Percentiles rank a stretch among this genome's conserved stretches.
Conservation (phyloP, 768 basidiomycete species). For the Lactarius trivialis region DNA sequence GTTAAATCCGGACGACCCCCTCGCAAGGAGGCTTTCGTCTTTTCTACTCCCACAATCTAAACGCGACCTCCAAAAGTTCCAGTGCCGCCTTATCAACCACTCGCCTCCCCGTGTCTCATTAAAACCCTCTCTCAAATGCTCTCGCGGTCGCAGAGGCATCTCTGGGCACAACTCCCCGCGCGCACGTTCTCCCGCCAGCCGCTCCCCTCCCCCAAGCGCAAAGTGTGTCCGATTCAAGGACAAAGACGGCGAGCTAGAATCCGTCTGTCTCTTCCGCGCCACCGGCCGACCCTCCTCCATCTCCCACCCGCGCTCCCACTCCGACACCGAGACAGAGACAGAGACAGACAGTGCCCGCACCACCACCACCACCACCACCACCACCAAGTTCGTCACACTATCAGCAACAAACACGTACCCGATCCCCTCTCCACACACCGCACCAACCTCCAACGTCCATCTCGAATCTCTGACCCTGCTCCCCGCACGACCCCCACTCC, state of each 20-base stretch:
- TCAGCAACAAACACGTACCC: neutral
- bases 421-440: neutral
- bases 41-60: neutral
- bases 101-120: neutral
- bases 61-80: neutral
- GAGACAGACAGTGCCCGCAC: neutral
- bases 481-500: constrained; percentile 2
- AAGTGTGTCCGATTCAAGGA: constrained; percentile 13
- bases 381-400: neutral
- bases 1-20: neutral
- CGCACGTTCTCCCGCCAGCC: neutral
- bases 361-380: neutral
- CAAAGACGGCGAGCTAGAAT: neutral
- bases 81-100: neutral
- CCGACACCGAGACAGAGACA: constrained; percentile 8
- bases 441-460: neutral
- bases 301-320: neutral
- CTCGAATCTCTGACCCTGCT: constrained; percentile 7
- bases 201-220: neutral
- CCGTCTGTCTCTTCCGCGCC: constrained; percentile 1
- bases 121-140: constrained; percentile 4
- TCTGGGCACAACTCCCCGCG: no score
- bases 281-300: constrained; percentile 8
- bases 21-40: neutral
- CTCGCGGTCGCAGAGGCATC: neutral